Evolutionary conservation across 495 filamentous ascomycete genomes (phyloP), one percentile per base, ranked within the genome.

Genomic region (Daldinia loculata): DNA sequence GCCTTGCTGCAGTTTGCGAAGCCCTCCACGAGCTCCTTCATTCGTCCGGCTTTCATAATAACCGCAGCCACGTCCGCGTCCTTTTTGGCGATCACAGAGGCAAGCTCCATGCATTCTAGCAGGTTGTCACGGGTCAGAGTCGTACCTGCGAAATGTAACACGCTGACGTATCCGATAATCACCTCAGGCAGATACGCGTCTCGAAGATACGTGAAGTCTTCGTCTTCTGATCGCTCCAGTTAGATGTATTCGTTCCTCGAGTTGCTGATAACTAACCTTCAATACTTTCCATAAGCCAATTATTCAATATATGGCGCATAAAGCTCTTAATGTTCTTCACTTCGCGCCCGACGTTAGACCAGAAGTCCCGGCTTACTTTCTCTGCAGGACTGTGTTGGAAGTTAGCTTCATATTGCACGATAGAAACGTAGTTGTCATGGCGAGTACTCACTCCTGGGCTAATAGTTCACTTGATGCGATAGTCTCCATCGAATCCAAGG

Each of bases 131-230:
- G 87, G 43, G 81, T 87, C 6, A 93, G 79, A 41, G 84, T 80
- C 27, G 85, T 85, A 3, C 90, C 91, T 12, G 87, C 87, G 75
- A 88, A 89, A 74, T 94, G 89, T 52, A 96, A 79, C 19, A 89
- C 87, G 71, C 84, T 89, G 77, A 90, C 87, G 77, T 93, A 97
- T n/a, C 90, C 90, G 41, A 97, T 84, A 60, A 97, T 79, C 9
- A 91, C 82, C 80, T 95, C 92, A 22, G 94, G 94, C 32, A 98
- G 81, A 78, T 94, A 96, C 4, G 86, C 86, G 27, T 84, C 84
- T 63, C 92, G 88, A 61, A 97, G 88, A 19, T 85, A 75, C 4
- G 65, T 59, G 64, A 84, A 83, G 34, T 84, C 84, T 17, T 72
- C 71, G 55, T 85, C 81, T 60, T 67, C 79, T 82, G 34, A 4